Percentiles rank a stretch among this genome's conserved stretches.
phyloP scores from a whole-genome alignment of 192 early-diverging fungal genomes.

The Podila epigama region DNA sequence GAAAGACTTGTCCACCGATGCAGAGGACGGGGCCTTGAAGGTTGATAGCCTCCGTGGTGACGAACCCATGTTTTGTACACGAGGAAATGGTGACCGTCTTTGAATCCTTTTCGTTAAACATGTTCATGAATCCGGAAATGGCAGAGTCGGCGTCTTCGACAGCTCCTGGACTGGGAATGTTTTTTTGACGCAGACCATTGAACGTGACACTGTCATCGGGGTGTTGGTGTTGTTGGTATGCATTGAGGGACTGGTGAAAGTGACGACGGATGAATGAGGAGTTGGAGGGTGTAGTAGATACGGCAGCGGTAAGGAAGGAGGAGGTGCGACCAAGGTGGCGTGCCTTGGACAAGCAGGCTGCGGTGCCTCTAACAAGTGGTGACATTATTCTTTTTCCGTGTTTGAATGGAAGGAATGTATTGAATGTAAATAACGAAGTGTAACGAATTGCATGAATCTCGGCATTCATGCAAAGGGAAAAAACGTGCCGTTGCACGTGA shows the following conservation, averaged over 20 bases:
- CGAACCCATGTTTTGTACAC: conserved; percentile 63
- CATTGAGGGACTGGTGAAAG: neutral
- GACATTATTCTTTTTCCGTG: neutral
- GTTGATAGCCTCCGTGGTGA: conserved; percentile 55
- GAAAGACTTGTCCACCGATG: conserved; percentile 59
- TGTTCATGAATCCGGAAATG: conserved; percentile 60
- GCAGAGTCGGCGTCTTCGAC: conserved; percentile 42
- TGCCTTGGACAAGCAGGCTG: neutral
- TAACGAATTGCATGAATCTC: too few relatives aligned
- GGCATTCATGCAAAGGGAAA: too few relatives aligned
- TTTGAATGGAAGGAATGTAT: too few relatives aligned
- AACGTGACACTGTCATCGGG: neutral
- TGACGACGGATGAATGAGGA: too few relatives aligned
- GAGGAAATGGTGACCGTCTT: conserved; percentile 52
- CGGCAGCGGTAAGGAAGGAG: too few relatives aligned
- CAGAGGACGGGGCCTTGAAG: conserved; percentile 58
- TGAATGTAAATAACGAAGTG: too few relatives aligned
- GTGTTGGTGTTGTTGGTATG: neutral
- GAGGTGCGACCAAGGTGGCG: neutral
- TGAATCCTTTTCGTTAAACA: conserved; percentile 58
- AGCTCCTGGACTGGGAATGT: conserved; percentile 16
- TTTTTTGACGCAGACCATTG: conserved; percentile 33
- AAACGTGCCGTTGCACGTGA: too few relatives aligned
- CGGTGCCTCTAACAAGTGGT: neutral
- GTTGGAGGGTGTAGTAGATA: too few relatives aligned